Base-by-base conservation (phyloP, 371 early-diverging fungal species). In the Entomophthora muscae region DNA sequence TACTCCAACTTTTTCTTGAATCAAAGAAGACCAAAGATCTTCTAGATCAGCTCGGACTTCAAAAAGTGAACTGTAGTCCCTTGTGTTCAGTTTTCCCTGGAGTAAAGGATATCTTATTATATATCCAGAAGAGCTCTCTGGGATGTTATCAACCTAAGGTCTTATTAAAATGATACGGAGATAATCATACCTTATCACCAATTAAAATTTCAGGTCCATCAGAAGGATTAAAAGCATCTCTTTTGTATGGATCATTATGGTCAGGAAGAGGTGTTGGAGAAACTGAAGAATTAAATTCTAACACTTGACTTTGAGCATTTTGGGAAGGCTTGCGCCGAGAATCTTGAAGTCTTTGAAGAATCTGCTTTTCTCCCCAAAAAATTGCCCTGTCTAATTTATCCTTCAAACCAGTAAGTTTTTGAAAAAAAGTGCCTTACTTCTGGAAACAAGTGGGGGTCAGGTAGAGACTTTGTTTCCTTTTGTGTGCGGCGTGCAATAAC, bases 161-260 rank as follows among this genome's bases (percentile, higher is more conserved):
- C n/a, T 10, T 29, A 33, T 57, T 17, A 27, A 30, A 52, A 57
- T 29, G 5, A 56, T 28, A 52, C 24, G 1, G 23, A 55, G 13
- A 22, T 23, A 67, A 57, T 7, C 31, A 26, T 69, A 79, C 84
- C 74, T 78, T 78, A 66, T 85, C 83, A 22, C 85, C 88, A 29
- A 84, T 75, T 61, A 81, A 74, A 63, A 71, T 74, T 2, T 80
- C 80, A 23, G 69, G 69, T 63, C 31, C 31, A 21, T 66, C 70
- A 31, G 67, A 62, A 1, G 61, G 29, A 27, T 29, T 54, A 0
- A 75, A 64, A 7, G 90, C 93, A 56, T 93, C 93, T 13, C 90
- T 81, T 61, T 83, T 80, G 66, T 85, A 89, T 10, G 93, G 90
- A 66, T 93, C 93, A 65, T 93, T 93, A 66, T 90, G 89, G 64